Evolutionary conservation across 2,329 filamentous ascomycete genomes (phyloP).

Genomic region (Diplodia corticola): DNA sequence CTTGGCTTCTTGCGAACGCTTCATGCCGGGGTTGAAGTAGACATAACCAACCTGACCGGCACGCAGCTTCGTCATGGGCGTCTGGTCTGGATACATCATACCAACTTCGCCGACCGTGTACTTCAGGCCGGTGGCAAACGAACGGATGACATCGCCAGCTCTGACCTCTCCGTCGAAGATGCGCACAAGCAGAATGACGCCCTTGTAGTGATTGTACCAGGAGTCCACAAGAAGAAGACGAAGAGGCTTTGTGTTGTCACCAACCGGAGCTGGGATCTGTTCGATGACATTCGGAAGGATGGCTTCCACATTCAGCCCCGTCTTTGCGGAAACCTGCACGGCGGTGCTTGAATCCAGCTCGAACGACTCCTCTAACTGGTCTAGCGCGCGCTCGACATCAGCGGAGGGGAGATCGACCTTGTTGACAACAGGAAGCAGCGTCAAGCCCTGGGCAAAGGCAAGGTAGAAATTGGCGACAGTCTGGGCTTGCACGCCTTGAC

Average conservation of each 20-base stretch:
- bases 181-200: slow-evolving; percentile 86
- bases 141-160: slow-evolving; percentile 82
- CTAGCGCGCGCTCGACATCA: slow-evolving; percentile 80
- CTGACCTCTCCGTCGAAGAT: slow-evolving; percentile 85
- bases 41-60: slow-evolving; percentile 96
- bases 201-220: slow-evolving; percentile 96
- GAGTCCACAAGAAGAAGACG: slow-evolving; percentile 91
- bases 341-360: slow-evolving; percentile 79
- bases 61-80: slow-evolving; percentile 74
- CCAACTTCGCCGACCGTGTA: slow-evolving; percentile 96
- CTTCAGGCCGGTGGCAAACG: slow-evolving; percentile 82
- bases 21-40: slow-evolving; percentile 98
- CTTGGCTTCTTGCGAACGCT: slow-evolving; percentile 91
- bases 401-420: slow-evolving; percentile 93
- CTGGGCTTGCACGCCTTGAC: slow-evolving; percentile 94
- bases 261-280: slow-evolving; percentile 76
- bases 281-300: slow-evolving; percentile 84
- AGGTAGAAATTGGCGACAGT: slow-evolving; percentile 99
- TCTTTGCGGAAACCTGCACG: slow-evolving; percentile 86
- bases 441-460: slow-evolving; percentile 86
- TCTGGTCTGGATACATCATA: slow-evolving; percentile 90
- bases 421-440: slow-evolving; percentile 89
- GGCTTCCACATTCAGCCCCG: slow-evolving; percentile 80
- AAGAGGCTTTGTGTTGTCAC: slow-evolving; percentile 70
- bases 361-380: slow-evolving; percentile 83